Evolutionary conservation across 108 stramenopile species (phyloP).

Genomic region (Nannochloropsis oceanica): DNA sequence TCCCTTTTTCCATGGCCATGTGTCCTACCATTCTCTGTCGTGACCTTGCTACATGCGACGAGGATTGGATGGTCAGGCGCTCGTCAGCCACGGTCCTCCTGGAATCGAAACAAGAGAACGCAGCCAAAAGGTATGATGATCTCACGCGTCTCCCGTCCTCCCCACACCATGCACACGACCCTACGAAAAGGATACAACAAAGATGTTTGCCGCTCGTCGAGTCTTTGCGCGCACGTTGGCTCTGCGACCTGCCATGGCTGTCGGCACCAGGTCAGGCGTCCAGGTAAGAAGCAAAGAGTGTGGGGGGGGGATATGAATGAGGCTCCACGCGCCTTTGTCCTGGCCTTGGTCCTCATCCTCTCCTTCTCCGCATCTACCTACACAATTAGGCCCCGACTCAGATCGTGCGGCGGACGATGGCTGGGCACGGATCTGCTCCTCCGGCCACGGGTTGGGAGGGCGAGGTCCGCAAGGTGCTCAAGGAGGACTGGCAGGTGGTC

Average conservation of each 20-base stretch:
- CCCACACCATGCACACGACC: not conserved
- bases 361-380: not conserved
- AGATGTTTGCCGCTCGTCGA: not conserved
- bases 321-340: too few relatives aligned
- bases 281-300: not conserved
- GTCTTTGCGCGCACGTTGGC: not conserved
- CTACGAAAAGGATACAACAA: not conserved
- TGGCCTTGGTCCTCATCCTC: too few relatives aligned
- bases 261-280: not conserved
- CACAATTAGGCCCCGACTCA: not conserved
- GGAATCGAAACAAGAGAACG: too few relatives aligned
- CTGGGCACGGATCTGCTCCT: not conserved
- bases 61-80: too few relatives aligned
- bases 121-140: too few relatives aligned
- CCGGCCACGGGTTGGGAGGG: not conserved
- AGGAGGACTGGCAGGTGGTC: not conserved
- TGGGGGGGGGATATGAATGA: too few relatives aligned
- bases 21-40: too few relatives aligned
- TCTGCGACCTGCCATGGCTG: not conserved
- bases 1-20: too few relatives aligned
- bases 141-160: not conserved
- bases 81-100: too few relatives aligned
- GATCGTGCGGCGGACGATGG: not conserved
- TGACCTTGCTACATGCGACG: too few relatives aligned
- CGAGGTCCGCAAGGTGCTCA: not conserved